Conservation (phyloP, 1,139 yeast species). For the Sugiyamaella paludigena region DNA sequence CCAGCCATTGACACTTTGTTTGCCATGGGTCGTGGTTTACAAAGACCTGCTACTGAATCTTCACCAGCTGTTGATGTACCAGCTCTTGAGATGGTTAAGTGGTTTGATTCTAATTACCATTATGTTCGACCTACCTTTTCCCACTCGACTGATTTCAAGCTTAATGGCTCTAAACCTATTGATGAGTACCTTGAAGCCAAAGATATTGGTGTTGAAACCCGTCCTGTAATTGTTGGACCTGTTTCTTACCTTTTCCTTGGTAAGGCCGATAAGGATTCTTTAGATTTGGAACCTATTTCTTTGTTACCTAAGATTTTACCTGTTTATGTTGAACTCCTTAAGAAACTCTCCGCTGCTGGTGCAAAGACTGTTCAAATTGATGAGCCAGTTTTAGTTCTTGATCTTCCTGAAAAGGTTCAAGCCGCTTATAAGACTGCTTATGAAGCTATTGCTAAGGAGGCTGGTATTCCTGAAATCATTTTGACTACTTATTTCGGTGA, state of each 20-base stretch:
- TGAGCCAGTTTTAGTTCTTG: conserved; percentile 95
- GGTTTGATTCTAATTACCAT: conserved; percentile 99
- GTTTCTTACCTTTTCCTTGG: conserved; percentile 92
- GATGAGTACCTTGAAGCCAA: conserved; percentile 98
- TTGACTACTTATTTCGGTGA: conserved; percentile 97
- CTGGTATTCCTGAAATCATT: conserved; percentile 71
- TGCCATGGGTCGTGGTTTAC: conserved; percentile 99
- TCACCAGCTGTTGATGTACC: conserved; percentile 93
- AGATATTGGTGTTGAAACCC: conserved; percentile 90
- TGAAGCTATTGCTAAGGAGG: conserved; percentile 61
- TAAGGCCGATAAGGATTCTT: conserved; percentile 97
- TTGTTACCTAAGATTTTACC: conserved; percentile 86
- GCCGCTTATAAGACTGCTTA: conserved; percentile 85
- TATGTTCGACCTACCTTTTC: conserved; percentile 99
- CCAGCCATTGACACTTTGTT: conserved; percentile 88
- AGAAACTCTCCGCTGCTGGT: conserved; percentile 90
- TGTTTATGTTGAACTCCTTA: conserved; percentile 83
- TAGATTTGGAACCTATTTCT: conserved; percentile 89
- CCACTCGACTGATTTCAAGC: conserved; percentile 91
- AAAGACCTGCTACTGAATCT: conserved; percentile 89
- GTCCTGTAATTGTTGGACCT: conserved; percentile 97
- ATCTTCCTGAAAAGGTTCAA: conserved; percentile 80
- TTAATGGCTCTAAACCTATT: conserved; percentile 94
- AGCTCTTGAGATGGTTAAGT: conserved; percentile 99
- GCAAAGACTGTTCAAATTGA: conserved; percentile 94